Base-by-base conservation (phyloP, 345 rosid genomes). In the Excoecaria agallocha region DNA sequence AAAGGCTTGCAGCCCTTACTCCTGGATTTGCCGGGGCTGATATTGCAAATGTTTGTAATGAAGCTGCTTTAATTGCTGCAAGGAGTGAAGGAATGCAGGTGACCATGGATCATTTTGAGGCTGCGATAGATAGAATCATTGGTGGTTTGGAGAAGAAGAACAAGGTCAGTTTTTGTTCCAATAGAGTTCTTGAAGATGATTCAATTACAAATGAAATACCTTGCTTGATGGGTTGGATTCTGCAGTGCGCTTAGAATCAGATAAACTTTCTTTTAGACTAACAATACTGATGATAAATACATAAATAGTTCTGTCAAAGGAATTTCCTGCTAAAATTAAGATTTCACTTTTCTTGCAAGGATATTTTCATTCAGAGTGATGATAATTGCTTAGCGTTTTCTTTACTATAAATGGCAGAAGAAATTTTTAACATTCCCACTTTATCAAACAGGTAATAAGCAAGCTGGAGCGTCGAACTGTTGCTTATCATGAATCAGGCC, bases 21-120 rank as follows among this genome's bases (percentile, higher is more conserved):
- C 98, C 99, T 11, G 99, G 98, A 48, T 93, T 93, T 78, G 98
- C 98, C 48, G 98, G 98, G 68, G 97, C 98, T 35, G 98, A 94
- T 78, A 92, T 92, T 73, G 98, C 98, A 5, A 93, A 95, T 83
- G 96, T 95, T 37, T 88, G 94, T 82, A 95, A 95, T 68, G 99
- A 95, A 78, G 99, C 99, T n/a, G 99, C 98, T 76, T 81, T 95
- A 72, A 89, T 95, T 72, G 94, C 96, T 10, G 97, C 98, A 39
- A 93, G 98, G 86, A 68, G 66, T 8, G 97, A 87, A 79, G 77
- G 71, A 25, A 54, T 72, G 0, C 80, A 72, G 52, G 87, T 95
- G 45, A 86, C 87, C 0, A 88, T 93, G 97, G 89, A 87, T 2
- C 93, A 95, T 60, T 95, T 95, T 81, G 99, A 93, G 81, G 80